Evolutionary conservation across 2,329 filamentous ascomycete species (phyloP).

Genomic region (Tetracladium maxilliforme): DNA sequence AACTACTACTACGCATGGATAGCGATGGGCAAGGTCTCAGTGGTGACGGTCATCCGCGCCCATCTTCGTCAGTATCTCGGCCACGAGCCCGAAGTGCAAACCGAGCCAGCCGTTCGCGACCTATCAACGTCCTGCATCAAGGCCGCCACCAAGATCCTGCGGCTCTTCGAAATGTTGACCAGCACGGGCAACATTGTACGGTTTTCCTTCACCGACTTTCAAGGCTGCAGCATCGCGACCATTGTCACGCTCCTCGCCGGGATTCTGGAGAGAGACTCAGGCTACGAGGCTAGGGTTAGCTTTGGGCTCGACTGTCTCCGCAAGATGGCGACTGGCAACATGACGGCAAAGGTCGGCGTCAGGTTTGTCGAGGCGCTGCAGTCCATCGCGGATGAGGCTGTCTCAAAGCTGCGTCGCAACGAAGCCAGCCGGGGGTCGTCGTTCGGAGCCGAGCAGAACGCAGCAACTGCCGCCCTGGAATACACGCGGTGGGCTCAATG

Average conservation of each 20-base stretch:
- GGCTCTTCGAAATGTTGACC: constrained; percentile 14
- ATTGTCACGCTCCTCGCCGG: constrained; percentile 18
- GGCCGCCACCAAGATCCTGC: constrained; percentile 16
- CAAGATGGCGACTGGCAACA: constrained; percentile 17
- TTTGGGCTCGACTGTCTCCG: constrained; percentile 17
- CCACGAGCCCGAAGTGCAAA: constrained; percentile 1
- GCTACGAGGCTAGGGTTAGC: constrained; percentile 12
- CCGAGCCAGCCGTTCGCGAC: constrained; percentile 5
- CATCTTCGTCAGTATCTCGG: constrained; percentile 9
- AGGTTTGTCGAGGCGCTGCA: constrained; percentile 13
- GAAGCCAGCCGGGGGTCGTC: too few relatives aligned
- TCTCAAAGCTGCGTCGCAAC: constrained; percentile 4
- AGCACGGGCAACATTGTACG: constrained; percentile 15
- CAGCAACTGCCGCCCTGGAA: too few relatives aligned
- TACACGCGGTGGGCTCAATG: too few relatives aligned
- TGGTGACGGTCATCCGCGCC: constrained; percentile 15
- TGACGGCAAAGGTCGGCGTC: constrained; percentile 12
- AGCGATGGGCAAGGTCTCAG: constrained; percentile 17
- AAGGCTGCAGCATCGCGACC: constrained; percentile 21
- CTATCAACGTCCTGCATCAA: constrained; percentile 13
- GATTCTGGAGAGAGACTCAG: constrained; percentile 17
- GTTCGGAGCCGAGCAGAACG: too few relatives aligned
- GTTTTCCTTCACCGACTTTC: constrained; percentile 22
- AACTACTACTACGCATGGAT: constrained; percentile 22
- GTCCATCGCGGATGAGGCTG: constrained; percentile 12